phyloP scores from a whole-genome alignment of 768 basidiomycete species.

The Thelephora aurantiotincta region DNA sequence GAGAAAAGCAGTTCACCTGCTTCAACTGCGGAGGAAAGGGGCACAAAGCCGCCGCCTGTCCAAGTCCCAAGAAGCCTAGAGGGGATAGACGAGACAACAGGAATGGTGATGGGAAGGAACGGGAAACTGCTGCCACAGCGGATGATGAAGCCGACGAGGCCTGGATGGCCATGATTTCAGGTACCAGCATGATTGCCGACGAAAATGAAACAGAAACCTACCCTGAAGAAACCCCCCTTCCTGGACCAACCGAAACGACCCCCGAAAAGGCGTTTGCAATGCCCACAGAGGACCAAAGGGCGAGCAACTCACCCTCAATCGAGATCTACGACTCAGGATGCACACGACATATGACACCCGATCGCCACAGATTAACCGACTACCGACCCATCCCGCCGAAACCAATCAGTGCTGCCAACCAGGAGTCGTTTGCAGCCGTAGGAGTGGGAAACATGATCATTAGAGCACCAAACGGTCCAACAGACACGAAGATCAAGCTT shows the following conservation, averaged over 20 bases:
- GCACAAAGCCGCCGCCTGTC: no score
- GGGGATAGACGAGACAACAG: no score
- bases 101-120: no score
- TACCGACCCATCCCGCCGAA: slow-evolving; percentile 8
- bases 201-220: no score
- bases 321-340: slow-evolving; percentile 12
- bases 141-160: no score
- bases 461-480: slow-evolving; percentile 11
- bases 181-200: no score
- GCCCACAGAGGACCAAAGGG: slow-evolving; percentile 1
- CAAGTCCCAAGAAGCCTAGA: no score
- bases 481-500: slow-evolving; percentile 1
- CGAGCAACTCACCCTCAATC: neutral
- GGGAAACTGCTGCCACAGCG: no score
- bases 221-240: slow-evolving; percentile 7
- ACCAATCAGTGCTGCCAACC: slow-evolving; percentile 16
- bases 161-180: no score
- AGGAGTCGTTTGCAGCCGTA: slow-evolving; percentile 11
- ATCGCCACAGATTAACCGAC: slow-evolving; percentile 4
- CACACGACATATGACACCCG: slow-evolving; percentile 8
- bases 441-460: slow-evolving; percentile 13
- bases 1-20: no score
- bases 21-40: no score
- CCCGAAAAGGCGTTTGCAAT: neutral
- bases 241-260: neutral